Conservation (phyloP, 495 filamentous ascomycete species). For the Xylaria longipes region DNA sequence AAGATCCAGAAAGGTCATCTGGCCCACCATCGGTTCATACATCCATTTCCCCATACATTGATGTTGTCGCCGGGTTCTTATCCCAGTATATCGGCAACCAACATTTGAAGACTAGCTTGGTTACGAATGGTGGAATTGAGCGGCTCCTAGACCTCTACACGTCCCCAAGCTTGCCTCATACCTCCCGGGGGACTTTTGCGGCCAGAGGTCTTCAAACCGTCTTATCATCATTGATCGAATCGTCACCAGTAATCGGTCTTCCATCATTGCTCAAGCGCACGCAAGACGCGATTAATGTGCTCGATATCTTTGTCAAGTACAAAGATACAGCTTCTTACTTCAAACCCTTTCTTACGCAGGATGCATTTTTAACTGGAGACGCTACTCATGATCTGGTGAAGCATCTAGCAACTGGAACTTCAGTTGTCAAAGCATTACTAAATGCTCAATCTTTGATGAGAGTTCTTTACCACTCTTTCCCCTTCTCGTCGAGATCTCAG, state of each 20-base stretch:
- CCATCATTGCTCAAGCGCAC: constrained; percentile 78
- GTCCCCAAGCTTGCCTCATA: constrained; percentile 75
- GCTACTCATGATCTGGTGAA: constrained; percentile 41
- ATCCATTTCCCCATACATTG: constrained; percentile 69
- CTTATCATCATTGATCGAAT: constrained; percentile 81
- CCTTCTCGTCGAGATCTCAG: constrained; percentile 58
- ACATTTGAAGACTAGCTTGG: constrained; percentile 74
- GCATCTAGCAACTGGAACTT: constrained; percentile 67
- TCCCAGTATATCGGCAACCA: constrained; percentile 78
- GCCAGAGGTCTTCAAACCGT: constrained; percentile 72
- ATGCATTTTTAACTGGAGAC: constrained; percentile 34
- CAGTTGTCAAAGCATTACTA: constrained; percentile 76
- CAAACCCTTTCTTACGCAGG: constrained; percentile 57
- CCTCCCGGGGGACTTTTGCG: constrained; percentile 71
- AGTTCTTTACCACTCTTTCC: constrained; percentile 75
- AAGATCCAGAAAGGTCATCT: constrained; percentile 25
- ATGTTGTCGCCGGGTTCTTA: constrained; percentile 76
- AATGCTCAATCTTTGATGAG: constrained; percentile 74
- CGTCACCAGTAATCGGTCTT: constrained; percentile 79
- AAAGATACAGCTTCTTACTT: constrained; percentile 60
- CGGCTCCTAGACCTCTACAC: constrained; percentile 83
- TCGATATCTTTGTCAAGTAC: constrained; percentile 67
- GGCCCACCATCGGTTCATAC: constrained; percentile 26
- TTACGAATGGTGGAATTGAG: constrained; percentile 80
- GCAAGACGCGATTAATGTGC: constrained; percentile 68